Evolutionary conservation across 257 asterid species (phyloP), one percentile per base, ranked within the genome.

Genomic region (Sherardia arvensis): DNA sequence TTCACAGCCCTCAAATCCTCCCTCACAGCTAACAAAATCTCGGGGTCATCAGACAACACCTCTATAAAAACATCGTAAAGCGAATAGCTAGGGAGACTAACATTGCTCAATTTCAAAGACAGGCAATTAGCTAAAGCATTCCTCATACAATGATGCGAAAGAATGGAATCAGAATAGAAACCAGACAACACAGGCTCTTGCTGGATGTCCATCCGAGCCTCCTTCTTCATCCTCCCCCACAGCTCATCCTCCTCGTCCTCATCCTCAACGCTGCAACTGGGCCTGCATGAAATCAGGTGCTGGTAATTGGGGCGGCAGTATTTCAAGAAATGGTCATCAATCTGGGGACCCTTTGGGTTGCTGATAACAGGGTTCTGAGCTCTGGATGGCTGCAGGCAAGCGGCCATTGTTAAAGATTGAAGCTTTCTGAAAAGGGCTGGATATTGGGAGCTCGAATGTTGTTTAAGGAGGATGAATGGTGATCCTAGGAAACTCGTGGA

Each of bases 1-100:
- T 83, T 90, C 11, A 85, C 92, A 0, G 94, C 97, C 67, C 72
- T 71, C 64, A 90, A 53, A 73, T 90, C 97, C 54, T 77, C 86
- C 28, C 33, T 45, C 1, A 84, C 88, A 3, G 92, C 80, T 1
- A 25, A 8, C 4, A 87, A 65, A 54, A 90, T 87, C 8, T 85
- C 90, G 7, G 65, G 40, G 65, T 85, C 83, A 10, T 90, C 87
- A 4, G 62, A 28, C 8, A 87, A 65, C 38, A 90, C 75, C 23
- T 69, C 74, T 12, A 77, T 1, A 59, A 90, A 85, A 25, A 87
- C 81, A 63, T 85, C 93, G 33, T 64, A 75, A 1, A 90, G 81
- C 0, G 88, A 79, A 1, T 66, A 66, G 18, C 70, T 71, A 7
- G 95, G 85, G 40, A 90, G 78, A 64, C 78, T 81, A 10, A 78